These are phyloP conservation scores for Geotrichum phurueaensis DNA, from an alignment of 1,139 yeast genomes.

Conservation along the genomic window DNA sequence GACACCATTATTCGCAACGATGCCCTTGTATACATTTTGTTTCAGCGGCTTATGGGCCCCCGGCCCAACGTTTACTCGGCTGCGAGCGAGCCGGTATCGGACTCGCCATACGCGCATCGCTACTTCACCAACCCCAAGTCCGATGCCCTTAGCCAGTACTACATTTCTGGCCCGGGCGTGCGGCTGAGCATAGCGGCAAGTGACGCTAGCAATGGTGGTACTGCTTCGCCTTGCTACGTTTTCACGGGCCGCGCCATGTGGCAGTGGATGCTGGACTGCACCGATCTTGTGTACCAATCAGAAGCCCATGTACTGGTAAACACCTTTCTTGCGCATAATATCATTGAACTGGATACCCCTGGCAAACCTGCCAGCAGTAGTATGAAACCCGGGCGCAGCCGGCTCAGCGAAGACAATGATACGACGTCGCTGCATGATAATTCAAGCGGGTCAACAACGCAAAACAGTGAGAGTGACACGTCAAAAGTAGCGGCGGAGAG, in stretches of 20 bases:
- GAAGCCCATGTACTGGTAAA: conserved; percentile 62
- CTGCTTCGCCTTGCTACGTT: conserved; percentile 35
- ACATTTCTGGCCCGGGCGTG: conserved; percentile 60
- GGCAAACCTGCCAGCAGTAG: conserved; percentile 8
- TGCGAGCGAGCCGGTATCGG: background rate
- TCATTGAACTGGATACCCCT: conserved; percentile 37
- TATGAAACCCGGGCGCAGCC: background rate
- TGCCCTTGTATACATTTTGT: conserved; percentile 58
- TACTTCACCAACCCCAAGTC: conserved; percentile 88
- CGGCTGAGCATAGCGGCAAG: conserved; percentile 36
- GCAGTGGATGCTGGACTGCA: conserved; percentile 90
- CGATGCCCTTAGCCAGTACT: conserved; percentile 74
- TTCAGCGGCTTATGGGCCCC: conserved; percentile 57
- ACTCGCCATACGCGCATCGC: conserved; percentile 68
- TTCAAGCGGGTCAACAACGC: background rate
- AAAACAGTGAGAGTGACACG: background rate
- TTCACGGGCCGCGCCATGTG: conserved; percentile 71
- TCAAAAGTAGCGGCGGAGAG: background rate
- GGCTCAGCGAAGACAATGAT: background rate
- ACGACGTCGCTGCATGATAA: background rate
- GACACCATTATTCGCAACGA: conserved; percentile 64
- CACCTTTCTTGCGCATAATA: conserved; percentile 46
- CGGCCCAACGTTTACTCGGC: conserved; percentile 70
- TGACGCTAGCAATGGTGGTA: background rate
- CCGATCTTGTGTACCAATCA: conserved; percentile 53